Percentiles rank a stretch among this genome's conserved stretches.
These are phyloP conservation scores for Coemansia sp. DNA, from an alignment of 192 early-diverging fungal species.

Conservation along the genomic window DNA sequence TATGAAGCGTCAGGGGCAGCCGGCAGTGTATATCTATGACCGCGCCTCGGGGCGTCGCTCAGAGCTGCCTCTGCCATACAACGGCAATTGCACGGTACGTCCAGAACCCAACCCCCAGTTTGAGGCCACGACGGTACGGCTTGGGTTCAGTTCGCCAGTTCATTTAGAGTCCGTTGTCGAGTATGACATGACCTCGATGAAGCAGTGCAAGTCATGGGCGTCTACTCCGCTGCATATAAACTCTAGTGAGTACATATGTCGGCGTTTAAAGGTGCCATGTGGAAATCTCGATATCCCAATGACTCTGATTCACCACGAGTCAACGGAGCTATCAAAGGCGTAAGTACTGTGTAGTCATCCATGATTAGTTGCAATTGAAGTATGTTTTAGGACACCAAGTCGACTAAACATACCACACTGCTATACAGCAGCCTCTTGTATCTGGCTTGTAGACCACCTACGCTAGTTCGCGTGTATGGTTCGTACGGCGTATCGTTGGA, in stretches of 20 bases:
- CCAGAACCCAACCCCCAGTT: slow-evolving; percentile 64
- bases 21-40: slow-evolving; percentile 41
- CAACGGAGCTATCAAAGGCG: slow-evolving; percentile 11
- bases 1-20: slow-evolving; percentile 38
- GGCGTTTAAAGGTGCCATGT: slow-evolving; percentile 13
- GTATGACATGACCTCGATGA: slow-evolving; percentile 58
- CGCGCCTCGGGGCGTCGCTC: slow-evolving; percentile 5
- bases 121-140: slow-evolving; percentile 38
- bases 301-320: slow-evolving; percentile 61
- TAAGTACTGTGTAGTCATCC: not conserved
- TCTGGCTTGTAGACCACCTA: slow-evolving; percentile 33
- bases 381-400: not conserved
- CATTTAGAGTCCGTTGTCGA: slow-evolving; percentile 66
- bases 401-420: not conserved
- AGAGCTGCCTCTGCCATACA: slow-evolving; percentile 35
- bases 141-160: slow-evolving; percentile 61
- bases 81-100: slow-evolving; percentile 54
- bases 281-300: slow-evolving; percentile 60
- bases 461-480: slow-evolving; percentile 73
- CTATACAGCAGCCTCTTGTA: not conserved
- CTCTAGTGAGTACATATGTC: slow-evolving; percentile 28
- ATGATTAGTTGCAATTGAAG: not conserved
- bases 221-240: slow-evolving; percentile 37
- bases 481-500: slow-evolving; percentile 78
- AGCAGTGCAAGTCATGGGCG: slow-evolving; percentile 25